Conservation (phyloP, 208 protist species). For the Angomonas deanei region DNA sequence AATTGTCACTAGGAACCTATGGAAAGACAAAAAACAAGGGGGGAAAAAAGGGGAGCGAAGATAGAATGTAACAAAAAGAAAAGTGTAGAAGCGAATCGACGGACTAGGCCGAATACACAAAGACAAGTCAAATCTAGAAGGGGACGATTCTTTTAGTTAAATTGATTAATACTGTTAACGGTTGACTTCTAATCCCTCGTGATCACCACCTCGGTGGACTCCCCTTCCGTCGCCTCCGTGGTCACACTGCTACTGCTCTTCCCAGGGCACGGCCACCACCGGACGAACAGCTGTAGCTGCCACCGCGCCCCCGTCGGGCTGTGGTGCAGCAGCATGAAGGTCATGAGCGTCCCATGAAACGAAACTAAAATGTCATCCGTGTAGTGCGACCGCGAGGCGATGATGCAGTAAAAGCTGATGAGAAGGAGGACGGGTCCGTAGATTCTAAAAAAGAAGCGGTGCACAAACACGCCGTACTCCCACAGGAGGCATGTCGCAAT, state of each 20-base stretch:
- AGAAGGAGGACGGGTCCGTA: slow-evolving; percentile 29
- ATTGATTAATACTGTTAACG: too few species aligned
- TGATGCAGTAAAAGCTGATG: slow-evolving; percentile 58
- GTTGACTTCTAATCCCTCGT: too few species aligned
- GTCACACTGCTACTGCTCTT: slow-evolving; percentile 10
- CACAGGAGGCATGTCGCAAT: slow-evolving; percentile 42
- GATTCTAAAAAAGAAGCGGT: slow-evolving; percentile 38
- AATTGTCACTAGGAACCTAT: neutral
- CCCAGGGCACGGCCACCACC: slow-evolving; percentile 65
- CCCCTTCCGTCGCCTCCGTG: neutral
- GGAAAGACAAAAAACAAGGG: slow-evolving; percentile 1
- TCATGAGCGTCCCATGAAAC: slow-evolving; percentile 44
- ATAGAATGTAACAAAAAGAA: neutral
- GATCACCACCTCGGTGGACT: too few species aligned
- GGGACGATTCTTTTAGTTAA: too few species aligned
- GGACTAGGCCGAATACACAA: too few species aligned
- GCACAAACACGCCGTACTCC: slow-evolving; percentile 62
- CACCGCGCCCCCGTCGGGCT: slow-evolving; percentile 54
- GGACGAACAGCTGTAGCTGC: slow-evolving; percentile 71
- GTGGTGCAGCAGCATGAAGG: slow-evolving; percentile 60
- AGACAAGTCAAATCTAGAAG: too few species aligned
- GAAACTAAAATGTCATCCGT: slow-evolving; percentile 81
- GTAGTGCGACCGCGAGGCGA: slow-evolving; percentile 85
- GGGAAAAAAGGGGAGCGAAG: neutral
- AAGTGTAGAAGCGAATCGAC: neutral